phyloP scores from a whole-genome alignment of 2,329 filamentous ascomycete species.

The Thielaviopsis punctulata region DNA sequence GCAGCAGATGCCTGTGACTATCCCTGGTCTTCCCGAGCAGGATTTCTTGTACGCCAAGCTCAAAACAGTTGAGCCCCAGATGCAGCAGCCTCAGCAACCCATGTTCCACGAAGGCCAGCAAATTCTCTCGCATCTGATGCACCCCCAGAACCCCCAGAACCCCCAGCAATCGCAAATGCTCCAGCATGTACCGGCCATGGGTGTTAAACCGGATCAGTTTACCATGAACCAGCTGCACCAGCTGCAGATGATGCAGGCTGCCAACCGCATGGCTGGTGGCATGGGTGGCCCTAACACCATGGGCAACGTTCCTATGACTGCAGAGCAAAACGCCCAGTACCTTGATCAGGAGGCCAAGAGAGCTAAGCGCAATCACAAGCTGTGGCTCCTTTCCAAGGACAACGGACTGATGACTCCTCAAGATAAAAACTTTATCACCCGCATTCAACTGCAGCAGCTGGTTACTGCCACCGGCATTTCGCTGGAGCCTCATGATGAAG shows the following conservation, averaged over 20 bases:
- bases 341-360: constrained; percentile 83
- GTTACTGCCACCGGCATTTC: constrained; percentile 82
- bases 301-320: constrained; percentile 46
- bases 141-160: constrained; percentile 25
- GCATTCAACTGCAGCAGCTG: constrained; percentile 91
- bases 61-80: constrained; percentile 17
- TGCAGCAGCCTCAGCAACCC: constrained; percentile 14
- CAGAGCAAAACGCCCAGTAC: constrained; percentile 70
- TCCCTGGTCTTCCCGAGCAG: constrained; percentile 9
- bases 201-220: constrained; percentile 33
- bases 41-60: constrained; percentile 11
- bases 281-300: constrained; percentile 12
- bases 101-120: constrained; percentile 21
- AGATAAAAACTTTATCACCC: constrained; percentile 98
- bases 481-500: constrained; percentile 62
- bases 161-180: constrained; percentile 17
- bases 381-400: constrained; percentile 78
- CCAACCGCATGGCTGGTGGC: not conserved
- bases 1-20: constrained; percentile 1
- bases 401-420: constrained; percentile 98
- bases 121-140: constrained; percentile 23
- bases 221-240: constrained; percentile 53
- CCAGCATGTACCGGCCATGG: constrained; percentile 21
- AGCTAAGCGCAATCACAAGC: constrained; percentile 96
- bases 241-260: constrained; percentile 18